A percentile compares a stretch with the other conserved stretches of the same genome.
Conservation (phyloP, 306 rosid species). For the Aeschynomene evenia region DNA sequence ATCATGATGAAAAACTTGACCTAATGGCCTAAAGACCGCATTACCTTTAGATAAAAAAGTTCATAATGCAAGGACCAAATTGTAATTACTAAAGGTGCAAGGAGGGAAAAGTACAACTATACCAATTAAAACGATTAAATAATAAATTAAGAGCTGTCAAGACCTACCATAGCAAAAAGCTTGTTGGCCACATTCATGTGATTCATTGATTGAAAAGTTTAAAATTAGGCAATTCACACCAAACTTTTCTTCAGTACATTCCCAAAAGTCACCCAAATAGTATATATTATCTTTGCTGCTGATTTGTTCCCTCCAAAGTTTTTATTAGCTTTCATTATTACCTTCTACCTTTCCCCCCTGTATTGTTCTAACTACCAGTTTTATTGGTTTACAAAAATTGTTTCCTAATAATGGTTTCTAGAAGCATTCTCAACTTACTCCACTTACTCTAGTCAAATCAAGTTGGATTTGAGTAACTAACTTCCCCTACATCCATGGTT, state of each 20-base stretch:
- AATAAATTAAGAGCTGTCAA: conserved; percentile 3
- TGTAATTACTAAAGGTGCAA: neutral
- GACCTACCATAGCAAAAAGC: conserved; percentile 17
- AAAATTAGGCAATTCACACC: conserved; percentile 19
- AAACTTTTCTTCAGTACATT: conserved; percentile 14
- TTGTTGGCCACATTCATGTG: neutral
- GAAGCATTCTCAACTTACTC: conserved; percentile 50
- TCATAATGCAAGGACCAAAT: conserved; percentile 8
- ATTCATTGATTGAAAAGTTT: conserved; percentile 13
- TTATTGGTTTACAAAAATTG: neutral
- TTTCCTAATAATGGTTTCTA: conserved; percentile 40
- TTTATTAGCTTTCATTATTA: neutral
- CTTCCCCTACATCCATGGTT: conserved; percentile 46
- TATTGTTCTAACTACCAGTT: too few species aligned
- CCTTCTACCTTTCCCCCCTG: too few species aligned
- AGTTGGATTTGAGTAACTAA: conserved; percentile 34
- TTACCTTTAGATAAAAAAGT: neutral
- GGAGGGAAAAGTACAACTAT: neutral
- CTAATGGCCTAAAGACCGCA: neutral
- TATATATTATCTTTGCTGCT: neutral
- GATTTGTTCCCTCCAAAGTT: conserved; percentile 5
- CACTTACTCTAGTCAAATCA: conserved; percentile 53
- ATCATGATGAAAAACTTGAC: conserved; percentile 5
- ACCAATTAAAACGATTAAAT: conserved; percentile 21
- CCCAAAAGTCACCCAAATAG: conserved; percentile 15